phyloP scores from a whole-genome alignment of 1,284 basidiomycete genomes.

The Pascua guehoae region DNA sequence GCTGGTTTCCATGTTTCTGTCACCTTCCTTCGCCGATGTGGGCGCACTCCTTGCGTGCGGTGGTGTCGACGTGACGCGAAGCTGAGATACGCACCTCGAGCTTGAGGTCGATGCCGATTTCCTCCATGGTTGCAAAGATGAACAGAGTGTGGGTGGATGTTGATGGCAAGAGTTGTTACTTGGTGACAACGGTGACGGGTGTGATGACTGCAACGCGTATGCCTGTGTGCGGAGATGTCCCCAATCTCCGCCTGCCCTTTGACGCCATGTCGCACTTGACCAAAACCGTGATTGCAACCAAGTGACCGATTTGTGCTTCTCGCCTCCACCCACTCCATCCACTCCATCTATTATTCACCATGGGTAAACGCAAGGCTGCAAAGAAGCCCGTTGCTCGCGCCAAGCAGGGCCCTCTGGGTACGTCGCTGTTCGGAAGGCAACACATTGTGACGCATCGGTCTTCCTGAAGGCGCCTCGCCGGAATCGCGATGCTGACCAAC shows the following conservation, averaged over 20 bases:
- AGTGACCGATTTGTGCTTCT: no score
- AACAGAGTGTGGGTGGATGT: conserved; percentile 5
- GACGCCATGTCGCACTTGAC: no score
- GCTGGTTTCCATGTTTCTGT: neutral
- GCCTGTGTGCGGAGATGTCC: conserved; percentile 19
- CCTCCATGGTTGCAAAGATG: conserved; percentile 48
- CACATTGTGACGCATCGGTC: no score
- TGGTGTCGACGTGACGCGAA: neutral
- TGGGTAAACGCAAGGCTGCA: conserved; percentile 49
- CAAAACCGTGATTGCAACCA: no score
- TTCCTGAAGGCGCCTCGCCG: no score
- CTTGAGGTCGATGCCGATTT: conserved; percentile 69
- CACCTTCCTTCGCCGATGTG: neutral
- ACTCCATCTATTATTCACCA: conserved; percentile 15
- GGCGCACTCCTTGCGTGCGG: neutral
- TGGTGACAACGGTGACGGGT: neutral
- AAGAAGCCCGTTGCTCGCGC: conserved; percentile 39
- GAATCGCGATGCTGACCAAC: conserved; percentile 2
- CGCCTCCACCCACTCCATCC: neutral
- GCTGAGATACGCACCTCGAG: conserved; percentile 61
- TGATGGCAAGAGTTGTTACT: neutral
- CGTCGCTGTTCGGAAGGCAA: neutral
- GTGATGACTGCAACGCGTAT: conserved; percentile 18
- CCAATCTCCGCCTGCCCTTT: conserved; percentile 19
- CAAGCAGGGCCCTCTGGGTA: conserved; percentile 36